Percentiles rank a stretch among this genome's conserved stretches.
Evolutionary conservation across 1,139 yeast species (phyloP).

Genomic region (Diutina sp.): DNA sequence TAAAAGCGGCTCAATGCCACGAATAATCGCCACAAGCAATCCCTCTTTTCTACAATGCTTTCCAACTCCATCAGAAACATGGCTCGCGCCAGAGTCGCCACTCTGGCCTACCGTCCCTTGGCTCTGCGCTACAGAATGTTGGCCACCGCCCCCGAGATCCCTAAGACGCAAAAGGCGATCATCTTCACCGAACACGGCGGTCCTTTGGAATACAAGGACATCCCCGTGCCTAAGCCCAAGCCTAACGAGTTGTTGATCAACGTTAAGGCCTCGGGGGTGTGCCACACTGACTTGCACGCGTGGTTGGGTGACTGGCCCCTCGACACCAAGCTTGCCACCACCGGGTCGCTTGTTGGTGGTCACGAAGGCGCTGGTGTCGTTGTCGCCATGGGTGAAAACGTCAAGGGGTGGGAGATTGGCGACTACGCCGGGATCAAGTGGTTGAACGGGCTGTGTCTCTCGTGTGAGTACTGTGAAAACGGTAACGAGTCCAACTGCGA

Average conservation of each 20-base stretch:
- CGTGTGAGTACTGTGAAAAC: conserved; percentile 8
- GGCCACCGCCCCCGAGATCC: conserved; percentile 4
- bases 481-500: conserved; percentile 9
- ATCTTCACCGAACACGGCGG: conserved; percentile 9
- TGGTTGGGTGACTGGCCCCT: conserved; percentile 10
- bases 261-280: conserved; percentile 9
- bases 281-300: conserved; percentile 9
- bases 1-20: too few species aligned
- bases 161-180: conserved; percentile 8
- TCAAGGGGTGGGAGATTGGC: conserved; percentile 9
- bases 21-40: too few species aligned
- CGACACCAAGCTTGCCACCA: conserved; percentile 6
- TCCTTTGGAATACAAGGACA: conserved; percentile 9
- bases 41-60: not conserved
- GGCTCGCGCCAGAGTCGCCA: not conserved
- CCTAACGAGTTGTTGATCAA: conserved; percentile 9
- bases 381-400: conserved; percentile 8
- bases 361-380: conserved; percentile 11
- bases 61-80: not conserved
- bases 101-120: not conserved
- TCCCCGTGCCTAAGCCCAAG: conserved; percentile 8
- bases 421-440: conserved; percentile 10
- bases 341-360: conserved; percentile 7
- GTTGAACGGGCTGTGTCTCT: conserved; percentile 9
- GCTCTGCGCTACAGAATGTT: not conserved